These are phyloP conservation scores for Penicillium simplicissimum DNA, from an alignment of 495 filamentous ascomycete genomes.

Conservation along the genomic window DNA sequence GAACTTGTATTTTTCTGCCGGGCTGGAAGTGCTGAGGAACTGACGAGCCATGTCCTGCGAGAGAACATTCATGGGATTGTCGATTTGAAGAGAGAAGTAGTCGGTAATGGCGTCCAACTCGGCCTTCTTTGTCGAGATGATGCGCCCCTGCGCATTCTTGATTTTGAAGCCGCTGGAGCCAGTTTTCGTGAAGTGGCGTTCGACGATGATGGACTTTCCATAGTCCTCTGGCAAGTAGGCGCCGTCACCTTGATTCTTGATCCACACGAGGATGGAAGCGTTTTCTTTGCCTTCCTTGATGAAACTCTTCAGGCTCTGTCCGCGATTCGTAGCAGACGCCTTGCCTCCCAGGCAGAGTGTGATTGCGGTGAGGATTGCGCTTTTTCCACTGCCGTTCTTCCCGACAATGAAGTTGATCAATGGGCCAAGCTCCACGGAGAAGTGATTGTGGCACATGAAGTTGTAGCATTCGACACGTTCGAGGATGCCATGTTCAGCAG, in stretches of 20 bases:
- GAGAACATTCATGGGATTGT: conserved; percentile 97
- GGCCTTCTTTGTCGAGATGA: conserved; percentile 77
- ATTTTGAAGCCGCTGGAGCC: conserved; percentile 84
- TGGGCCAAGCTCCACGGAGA: conserved; percentile 80
- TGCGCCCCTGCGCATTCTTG: conserved; percentile 68
- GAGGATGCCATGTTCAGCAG: conserved; percentile 82
- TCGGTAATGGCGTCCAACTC: conserved; percentile 95
- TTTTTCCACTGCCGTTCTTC: conserved; percentile 98
- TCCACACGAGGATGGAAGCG: conserved; percentile 67
- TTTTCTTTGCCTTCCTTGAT: conserved; percentile 84
- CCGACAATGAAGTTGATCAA: conserved; percentile 98
- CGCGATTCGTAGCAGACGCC: conserved; percentile 91
- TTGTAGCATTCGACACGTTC: conserved; percentile 83
- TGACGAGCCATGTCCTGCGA: conserved; percentile 94
- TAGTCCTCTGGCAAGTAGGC: conserved; percentile 82
- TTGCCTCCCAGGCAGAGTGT: conserved; percentile 94
- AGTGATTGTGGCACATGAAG: conserved; percentile 89
- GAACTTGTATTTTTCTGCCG: conserved; percentile 89
- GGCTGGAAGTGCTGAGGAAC: conserved; percentile 82
- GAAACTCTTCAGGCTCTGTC: conserved; percentile 86
- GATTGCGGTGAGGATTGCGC: conserved; percentile 91
- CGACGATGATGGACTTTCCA: conserved; percentile 83
- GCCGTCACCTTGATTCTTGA: conserved; percentile 85
- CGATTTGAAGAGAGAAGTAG: conserved; percentile 88
- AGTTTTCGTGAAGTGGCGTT: conserved; percentile 80